Evolutionary conservation across 2,329 filamentous ascomycete genomes (phyloP), one percentile per base, ranked within the genome.

Genomic region (Xylariomycetidae sp.): DNA sequence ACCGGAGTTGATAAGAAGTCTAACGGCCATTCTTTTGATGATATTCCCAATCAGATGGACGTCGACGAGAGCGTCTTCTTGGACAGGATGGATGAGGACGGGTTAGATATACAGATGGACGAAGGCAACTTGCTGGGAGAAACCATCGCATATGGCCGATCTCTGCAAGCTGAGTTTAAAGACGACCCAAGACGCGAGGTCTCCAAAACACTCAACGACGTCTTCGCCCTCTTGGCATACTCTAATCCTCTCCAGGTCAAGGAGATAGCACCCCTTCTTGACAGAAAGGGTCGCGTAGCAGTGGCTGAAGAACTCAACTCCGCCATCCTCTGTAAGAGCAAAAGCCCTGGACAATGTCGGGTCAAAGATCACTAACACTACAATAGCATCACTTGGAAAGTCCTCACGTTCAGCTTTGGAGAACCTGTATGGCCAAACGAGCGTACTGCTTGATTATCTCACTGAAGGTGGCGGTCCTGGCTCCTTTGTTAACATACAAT

Each of bases 221-320:
- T 94, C 1, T 95, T 92, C 62, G 85, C 88, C 6, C 67, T 96
- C 34, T 76, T 97, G 44, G 89, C 89, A 2, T 98, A 97, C 53
- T 64, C 77, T 22, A 86, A 96, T 53, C 86, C 89, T 1, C 70
- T 84, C 12, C 78, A 81, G 46, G 87, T 85, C 42, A 71, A 74
- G 30, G 77, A 83, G 38, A 74, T 96, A 38, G 81, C 82, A 12
- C 82, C 87, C 53, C 65, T 96, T 39, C 67, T 98, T 37, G 86
- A 94, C 50, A 70, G 75, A 25, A 77, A 74, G 33, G 88, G 86
- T 2, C 71, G 92, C 27, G 77, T 81, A 13, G 71, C 78, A 13
- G 87, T 97, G 25, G 89, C 89, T 7, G 92, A 98, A 64, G 89
- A 95, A 59, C 69, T 98, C 36, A 97, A 97, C 60, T 86, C 87